A percentile compares a stretch with the other conserved stretches of the same genome.
Evolutionary conservation across 2,329 filamentous ascomycete genomes (phyloP).

Genomic region (Neopestalotiopsis clavispora): DNA sequence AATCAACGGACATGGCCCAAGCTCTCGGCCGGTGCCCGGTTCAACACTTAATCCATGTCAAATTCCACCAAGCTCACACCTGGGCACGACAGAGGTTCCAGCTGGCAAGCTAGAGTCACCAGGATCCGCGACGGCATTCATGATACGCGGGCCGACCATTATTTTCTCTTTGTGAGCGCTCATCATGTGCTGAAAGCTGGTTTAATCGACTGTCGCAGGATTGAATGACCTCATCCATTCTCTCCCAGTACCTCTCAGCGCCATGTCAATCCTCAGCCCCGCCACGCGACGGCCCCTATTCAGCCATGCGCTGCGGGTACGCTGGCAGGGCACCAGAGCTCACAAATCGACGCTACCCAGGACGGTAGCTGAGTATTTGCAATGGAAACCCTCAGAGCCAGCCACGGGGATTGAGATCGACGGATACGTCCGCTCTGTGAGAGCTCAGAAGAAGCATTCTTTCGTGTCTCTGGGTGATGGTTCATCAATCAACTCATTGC

Average conservation of each 20-base stretch:
- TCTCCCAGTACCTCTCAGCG: neutral
- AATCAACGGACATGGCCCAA: neutral
- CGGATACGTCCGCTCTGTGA: slow-evolving; percentile 83
- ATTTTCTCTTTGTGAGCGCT: neutral
- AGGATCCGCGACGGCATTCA: neutral
- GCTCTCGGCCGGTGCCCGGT: slow-evolving; percentile 6
- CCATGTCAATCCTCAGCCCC: slow-evolving; percentile 24
- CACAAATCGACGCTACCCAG: slow-evolving; percentile 40
- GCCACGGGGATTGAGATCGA: slow-evolving; percentile 64
- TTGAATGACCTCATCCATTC: neutral
- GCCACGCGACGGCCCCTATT: slow-evolving; percentile 28
- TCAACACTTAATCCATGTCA: slow-evolving; percentile 2
- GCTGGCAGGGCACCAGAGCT: slow-evolving; percentile 23
- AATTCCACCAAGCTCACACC: neutral
- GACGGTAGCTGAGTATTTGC: slow-evolving; percentile 61
- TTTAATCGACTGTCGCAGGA: neutral
- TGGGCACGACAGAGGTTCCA: too few species aligned
- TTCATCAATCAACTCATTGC: slow-evolving; percentile 77
- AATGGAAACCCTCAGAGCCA: slow-evolving; percentile 50
- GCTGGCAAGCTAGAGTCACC: neutral
- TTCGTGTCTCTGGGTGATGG: slow-evolving; percentile 91
- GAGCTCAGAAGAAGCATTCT: slow-evolving; percentile 81
- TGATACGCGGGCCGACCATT: neutral
- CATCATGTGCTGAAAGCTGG: neutral
- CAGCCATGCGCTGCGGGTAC: slow-evolving; percentile 23